Percentiles rank a stretch among this genome's conserved stretches.
phyloP scores from a whole-genome alignment of 768 basidiomycete genomes.

The Leccinellum rugosiceps region DNA sequence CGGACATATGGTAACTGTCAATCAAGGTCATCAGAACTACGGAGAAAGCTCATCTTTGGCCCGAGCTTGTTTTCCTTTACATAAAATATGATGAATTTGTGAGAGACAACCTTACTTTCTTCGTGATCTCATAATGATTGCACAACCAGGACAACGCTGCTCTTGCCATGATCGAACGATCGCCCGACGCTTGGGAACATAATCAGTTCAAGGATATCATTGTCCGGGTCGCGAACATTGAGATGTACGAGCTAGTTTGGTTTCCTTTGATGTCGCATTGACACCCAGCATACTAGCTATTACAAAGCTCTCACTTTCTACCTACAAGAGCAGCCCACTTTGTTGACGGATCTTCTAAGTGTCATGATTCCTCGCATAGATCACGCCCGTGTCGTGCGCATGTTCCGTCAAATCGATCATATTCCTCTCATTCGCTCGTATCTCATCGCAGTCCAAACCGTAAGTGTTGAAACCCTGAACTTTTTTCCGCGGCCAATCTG shows the following conservation, averaged over 20 bases:
- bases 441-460: constrained; percentile 94
- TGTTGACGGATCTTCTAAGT: constrained; percentile 89
- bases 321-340: constrained; percentile 87
- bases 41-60: constrained; percentile 97
- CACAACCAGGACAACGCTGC: constrained; percentile 84
- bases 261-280: background rate
- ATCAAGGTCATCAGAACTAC: constrained; percentile 85
- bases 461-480: constrained; percentile 33
- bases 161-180: constrained; percentile 97
- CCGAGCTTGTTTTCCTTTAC: constrained; percentile 97
- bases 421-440: constrained; percentile 95
- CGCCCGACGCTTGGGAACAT: constrained; percentile 99
- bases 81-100: constrained; percentile 97
- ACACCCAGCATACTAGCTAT: constrained; percentile 50
- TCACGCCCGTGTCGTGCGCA: constrained; percentile 91
- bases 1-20: background rate
- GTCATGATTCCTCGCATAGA: constrained; percentile 94
- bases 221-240: constrained; percentile 94
- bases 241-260: constrained; percentile 61
- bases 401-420: constrained; percentile 94
- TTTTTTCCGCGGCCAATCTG: background rate
- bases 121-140: constrained; percentile 1
- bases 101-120: constrained; percentile 20
- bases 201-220: constrained; percentile 99
- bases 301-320: constrained; percentile 96